phyloP scores from a whole-genome alignment of 2,329 filamentous ascomycete species.

The Fusarium sp. region DNA sequence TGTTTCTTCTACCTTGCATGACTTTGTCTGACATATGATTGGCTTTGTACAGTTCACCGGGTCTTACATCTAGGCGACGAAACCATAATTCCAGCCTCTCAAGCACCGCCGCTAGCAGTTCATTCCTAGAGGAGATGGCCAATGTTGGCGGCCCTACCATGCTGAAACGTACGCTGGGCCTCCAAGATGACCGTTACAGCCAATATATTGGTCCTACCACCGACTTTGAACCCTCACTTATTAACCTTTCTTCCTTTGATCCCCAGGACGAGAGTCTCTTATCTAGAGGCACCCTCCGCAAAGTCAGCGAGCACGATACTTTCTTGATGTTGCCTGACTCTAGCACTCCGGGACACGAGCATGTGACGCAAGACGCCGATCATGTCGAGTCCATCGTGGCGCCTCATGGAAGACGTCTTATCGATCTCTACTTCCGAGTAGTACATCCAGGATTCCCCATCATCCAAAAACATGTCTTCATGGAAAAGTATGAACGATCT shows the following conservation, averaged over 20 bases:
- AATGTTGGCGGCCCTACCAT: conserved; percentile 74
- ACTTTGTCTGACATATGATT: conserved; percentile 61
- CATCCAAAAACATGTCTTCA: conserved; percentile 81
- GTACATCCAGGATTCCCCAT: conserved; percentile 87
- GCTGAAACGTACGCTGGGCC: conserved; percentile 76
- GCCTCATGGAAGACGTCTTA: conserved; percentile 79
- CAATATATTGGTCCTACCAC: conserved; percentile 87
- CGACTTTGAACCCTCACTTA: conserved; percentile 84
- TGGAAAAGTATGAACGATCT: conserved; percentile 79
- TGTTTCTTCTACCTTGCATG: conserved; percentile 31
- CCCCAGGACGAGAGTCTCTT: conserved; percentile 83
- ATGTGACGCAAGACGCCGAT: conserved; percentile 74
- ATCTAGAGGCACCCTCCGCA: conserved; percentile 74
- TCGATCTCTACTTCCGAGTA: conserved; percentile 84
- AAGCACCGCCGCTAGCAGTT: conserved; percentile 70
- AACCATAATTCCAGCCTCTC: conserved; percentile 69
- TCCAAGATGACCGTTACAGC: conserved; percentile 82
- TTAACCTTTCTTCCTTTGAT: conserved; percentile 83
- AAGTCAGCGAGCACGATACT: conserved; percentile 80
- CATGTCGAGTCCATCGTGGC: conserved; percentile 80
- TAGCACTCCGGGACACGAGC: conserved; percentile 76
- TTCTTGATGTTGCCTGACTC: conserved; percentile 84
- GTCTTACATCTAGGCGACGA: conserved; percentile 61
- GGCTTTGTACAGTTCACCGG: conserved; percentile 65
- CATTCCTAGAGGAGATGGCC: conserved; percentile 76